Base-by-base conservation (phyloP, 2,329 filamentous ascomycete species). In the Raffaelea arxii region DNA sequence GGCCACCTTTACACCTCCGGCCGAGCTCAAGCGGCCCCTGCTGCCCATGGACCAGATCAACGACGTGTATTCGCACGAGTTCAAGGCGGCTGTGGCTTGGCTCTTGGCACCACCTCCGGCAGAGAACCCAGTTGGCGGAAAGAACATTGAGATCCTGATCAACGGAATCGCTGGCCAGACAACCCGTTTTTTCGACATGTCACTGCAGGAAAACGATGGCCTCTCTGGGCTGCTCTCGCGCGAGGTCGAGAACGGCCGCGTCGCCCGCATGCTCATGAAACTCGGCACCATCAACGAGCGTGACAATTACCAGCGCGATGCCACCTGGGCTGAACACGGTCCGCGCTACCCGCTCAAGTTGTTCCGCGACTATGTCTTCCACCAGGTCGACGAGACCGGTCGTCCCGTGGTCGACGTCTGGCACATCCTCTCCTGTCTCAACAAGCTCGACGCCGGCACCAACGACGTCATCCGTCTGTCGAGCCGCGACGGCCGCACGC, bases 301-400 rank as follows among this genome's bases (percentile, higher is more conserved):
- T 11, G 86, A 54, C 21, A 54, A 43, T 48, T 54, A 50, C 45
- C 47, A 97, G 59, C 84, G 85, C 51, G 84, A 90, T 51, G 69
- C 75, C 0, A 72, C 78, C 42, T 98, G 92, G 91, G 86, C 88
- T 4, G 91, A 97, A 63, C 92, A 86, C 41, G 91, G 91, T 23
- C 88, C 95, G 57, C 80, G 90, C 24, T 97, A 95, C 62, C 85
- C 87, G 60, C 72, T 98, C 53, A 96, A 95, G 66, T 75, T 98
- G 9, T 97, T 97, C 71, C 80, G 92, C 43, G 92, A 98, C 65
- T 97, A 94, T 57, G 87, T 96, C 36, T 98, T 97, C 66, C 92
- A 98, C 63, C 90, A 94, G 59, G 89, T 96, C 12, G 89, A 97
- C 61, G 76, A 78, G 25, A 80, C 87, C 48, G 89, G 88, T 14